These are phyloP conservation scores for Rhododendron henanense DNA, from an alignment of 148 eudicot species.

Conservation along the genomic window DNA sequence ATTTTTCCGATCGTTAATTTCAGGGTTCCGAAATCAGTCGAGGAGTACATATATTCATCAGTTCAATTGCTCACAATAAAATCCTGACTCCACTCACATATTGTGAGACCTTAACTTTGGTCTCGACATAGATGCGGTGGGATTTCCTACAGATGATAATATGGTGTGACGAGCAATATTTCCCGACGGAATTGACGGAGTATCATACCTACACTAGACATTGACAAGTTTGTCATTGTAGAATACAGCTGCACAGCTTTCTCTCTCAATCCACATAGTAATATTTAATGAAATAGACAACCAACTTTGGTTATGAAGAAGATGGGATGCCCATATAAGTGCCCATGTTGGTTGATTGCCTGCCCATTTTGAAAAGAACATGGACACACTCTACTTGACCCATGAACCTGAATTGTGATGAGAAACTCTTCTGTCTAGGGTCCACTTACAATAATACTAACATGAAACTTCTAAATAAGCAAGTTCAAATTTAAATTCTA, in stretches of 20 bases:
- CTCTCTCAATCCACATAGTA: background rate
- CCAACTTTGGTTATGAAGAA: background rate
- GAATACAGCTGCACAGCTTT: background rate
- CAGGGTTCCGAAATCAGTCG: background rate
- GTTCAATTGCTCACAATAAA: too few species aligned
- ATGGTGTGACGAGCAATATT: too few species aligned
- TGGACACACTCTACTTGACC: background rate
- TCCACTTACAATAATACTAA: background rate
- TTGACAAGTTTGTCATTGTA: background rate
- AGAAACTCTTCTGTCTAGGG: background rate
- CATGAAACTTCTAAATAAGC: background rate
- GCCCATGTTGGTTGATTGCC: background rate
- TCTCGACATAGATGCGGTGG: too few species aligned
- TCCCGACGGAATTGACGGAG: too few species aligned
- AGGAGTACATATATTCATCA: too few species aligned
- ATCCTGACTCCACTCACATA: too few species aligned
- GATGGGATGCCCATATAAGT: constrained; percentile 5
- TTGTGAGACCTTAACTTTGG: too few species aligned
- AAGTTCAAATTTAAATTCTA: background rate
- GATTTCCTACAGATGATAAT: too few species aligned
- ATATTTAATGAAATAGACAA: background rate
- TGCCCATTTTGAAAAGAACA: background rate
- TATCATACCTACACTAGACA: background rate
- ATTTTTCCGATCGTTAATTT: too few species aligned
- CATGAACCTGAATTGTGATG: background rate